Conservation (phyloP, 1,139 yeast species). For the Arxiozyma telluris region DNA sequence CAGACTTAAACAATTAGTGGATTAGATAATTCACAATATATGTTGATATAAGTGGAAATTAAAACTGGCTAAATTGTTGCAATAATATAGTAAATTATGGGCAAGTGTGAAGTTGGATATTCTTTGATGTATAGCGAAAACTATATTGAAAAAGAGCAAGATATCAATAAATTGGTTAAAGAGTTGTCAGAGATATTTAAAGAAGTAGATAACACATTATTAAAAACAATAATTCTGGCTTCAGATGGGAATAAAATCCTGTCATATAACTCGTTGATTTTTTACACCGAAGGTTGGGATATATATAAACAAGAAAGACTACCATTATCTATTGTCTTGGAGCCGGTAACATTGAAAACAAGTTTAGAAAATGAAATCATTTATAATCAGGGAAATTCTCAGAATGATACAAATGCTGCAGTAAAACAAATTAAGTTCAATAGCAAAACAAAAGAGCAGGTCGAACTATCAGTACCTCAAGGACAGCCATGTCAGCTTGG, state of each 20-base stretch:
- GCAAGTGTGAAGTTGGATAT: not conserved
- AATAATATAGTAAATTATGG: not conserved
- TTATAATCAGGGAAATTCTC: not conserved
- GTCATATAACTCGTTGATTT: conserved; percentile 73
- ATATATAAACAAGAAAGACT: not conserved
- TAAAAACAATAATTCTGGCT: conserved; percentile 71
- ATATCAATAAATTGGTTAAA: conserved; percentile 20
- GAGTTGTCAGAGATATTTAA: not conserved
- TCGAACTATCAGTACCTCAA: not conserved
- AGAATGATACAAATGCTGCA: too few relatives aligned
- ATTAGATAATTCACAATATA: too few relatives aligned
- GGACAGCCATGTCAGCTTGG: too few relatives aligned
- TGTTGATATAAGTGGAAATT: too few relatives aligned
- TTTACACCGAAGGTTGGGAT: conserved; percentile 46
- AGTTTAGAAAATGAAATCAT: not conserved
- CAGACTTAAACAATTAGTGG: too few relatives aligned
- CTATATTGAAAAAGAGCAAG: not conserved
- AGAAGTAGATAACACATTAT: conserved; percentile 9
- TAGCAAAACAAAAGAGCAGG: not conserved
- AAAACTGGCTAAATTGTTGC: too few relatives aligned
- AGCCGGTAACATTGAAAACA: too few relatives aligned
- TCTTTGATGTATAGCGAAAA: not conserved
- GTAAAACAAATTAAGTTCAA: too few relatives aligned
- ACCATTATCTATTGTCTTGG: not conserved
- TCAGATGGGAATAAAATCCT: conserved; percentile 64